phyloP scores from a whole-genome alignment of 2,329 filamentous ascomycete species.

The Ascochyta koolunga region DNA sequence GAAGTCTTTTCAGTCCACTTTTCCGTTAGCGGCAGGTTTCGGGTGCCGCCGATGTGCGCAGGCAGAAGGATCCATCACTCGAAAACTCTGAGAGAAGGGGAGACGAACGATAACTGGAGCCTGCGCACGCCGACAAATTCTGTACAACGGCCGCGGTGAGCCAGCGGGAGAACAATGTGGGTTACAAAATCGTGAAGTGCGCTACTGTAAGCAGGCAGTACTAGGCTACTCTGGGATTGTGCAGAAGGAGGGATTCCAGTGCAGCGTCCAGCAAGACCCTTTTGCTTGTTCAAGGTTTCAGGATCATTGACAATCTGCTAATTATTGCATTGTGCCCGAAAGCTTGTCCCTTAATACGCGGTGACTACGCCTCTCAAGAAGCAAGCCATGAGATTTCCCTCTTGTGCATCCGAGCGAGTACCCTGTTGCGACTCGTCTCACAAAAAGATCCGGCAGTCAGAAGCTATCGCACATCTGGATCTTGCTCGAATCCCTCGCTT shows the following conservation, averaged over 20 bases:
- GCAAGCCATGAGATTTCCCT: background rate
- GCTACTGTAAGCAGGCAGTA: background rate
- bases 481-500: background rate
- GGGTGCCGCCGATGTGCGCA: constrained; percentile 18
- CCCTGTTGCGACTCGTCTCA: background rate
- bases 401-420: background rate
- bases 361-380: background rate
- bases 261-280: background rate
- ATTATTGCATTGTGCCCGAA: background rate
- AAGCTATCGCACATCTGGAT: background rate
- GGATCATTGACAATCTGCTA: background rate
- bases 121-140: background rate
- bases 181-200: background rate
- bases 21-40: constrained; percentile 16
- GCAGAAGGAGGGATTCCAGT: background rate
- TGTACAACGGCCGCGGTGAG: background rate
- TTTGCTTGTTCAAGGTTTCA: background rate
- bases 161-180: background rate
- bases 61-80: background rate
- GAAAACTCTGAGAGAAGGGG: constrained; percentile 6
- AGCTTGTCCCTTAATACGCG: background rate
- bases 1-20: constrained; percentile 16
- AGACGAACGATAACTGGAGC: background rate
- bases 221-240: constrained; percentile 5
- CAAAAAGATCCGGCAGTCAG: background rate